Evolutionary conservation across 305 asterid species (phyloP).

Genomic region (Fraxinus greggii): DNA sequence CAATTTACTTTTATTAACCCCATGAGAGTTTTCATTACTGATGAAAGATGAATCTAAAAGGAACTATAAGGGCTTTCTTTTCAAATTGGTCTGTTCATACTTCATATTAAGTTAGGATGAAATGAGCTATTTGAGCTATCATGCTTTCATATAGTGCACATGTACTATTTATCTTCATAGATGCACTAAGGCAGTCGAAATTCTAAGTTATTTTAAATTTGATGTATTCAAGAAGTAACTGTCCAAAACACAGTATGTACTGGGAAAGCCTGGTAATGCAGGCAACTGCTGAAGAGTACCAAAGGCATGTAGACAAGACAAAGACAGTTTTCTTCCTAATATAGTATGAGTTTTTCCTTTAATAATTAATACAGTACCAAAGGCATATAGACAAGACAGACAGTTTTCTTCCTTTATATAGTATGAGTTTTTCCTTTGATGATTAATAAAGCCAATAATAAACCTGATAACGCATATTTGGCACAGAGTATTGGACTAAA

Average conservation of each 20-base stretch:
- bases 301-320: neutral
- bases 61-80: neutral
- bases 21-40: neutral
- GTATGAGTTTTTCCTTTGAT: neutral
- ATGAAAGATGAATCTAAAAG: neutral
- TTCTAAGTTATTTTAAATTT: neutral
- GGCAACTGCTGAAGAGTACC: neutral
- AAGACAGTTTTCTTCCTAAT: neutral
- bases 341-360: neutral
- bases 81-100: neutral
- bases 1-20: neutral
- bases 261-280: neutral
- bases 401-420: neutral
- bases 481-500: neutral
- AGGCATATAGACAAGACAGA: neutral
- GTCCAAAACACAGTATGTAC: neutral
- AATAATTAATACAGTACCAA: neutral
- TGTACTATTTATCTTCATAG: neutral
- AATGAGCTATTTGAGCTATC: neutral
- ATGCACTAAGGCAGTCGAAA: neutral
- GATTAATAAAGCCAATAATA: neutral
- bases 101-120: neutral
- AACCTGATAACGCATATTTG: neutral
- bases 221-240: neutral
- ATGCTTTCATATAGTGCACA: neutral